phyloP scores from a whole-genome alignment of 768 basidiomycete genomes.

The Pisolithus microcarpus region DNA sequence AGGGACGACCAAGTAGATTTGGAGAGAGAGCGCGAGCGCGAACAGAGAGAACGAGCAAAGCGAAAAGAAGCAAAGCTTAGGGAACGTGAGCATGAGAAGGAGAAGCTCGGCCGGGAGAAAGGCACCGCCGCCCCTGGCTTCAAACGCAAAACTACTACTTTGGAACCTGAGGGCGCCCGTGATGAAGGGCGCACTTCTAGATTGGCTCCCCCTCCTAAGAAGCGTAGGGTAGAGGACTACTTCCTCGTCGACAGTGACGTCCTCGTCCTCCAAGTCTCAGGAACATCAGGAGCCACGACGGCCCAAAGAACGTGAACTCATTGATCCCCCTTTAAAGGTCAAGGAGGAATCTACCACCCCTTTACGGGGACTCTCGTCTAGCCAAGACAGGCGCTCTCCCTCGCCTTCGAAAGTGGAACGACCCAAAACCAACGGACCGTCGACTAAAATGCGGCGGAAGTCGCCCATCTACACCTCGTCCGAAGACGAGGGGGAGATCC shows the following conservation, averaged over 20 bases:
- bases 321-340: conserved; percentile 24
- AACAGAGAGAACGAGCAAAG: conserved; percentile 22
- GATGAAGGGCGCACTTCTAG: conserved; percentile 17
- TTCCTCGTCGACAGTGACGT: conserved; percentile 7
- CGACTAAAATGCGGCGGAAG: conserved; percentile 39
- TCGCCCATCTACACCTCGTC: conserved; percentile 65
- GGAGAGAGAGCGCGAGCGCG: conserved; percentile 14
- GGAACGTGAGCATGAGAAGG: conserved; percentile 15
- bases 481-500: conserved; percentile 47
- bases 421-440: conserved; percentile 11
- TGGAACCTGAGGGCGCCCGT: conserved; percentile 25
- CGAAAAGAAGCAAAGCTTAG: conserved; percentile 16
- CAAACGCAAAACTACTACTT: conserved; percentile 35
- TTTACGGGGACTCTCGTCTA: conserved; percentile 8
- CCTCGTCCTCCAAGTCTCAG: conserved; percentile 11
- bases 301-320: conserved; percentile 32
- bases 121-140: conserved; percentile 10
- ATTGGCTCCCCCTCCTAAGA: conserved; percentile 26
- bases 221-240: conserved; percentile 37
- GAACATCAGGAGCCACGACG: conserved; percentile 26
- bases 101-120: conserved; percentile 16
- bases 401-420: conserved; percentile 15
- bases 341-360: conserved; percentile 33
- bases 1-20: conserved; percentile 24
- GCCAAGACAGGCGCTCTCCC: conserved; percentile 8